Evolutionary conservation across 371 early-diverging fungal genomes (phyloP).

Genomic region (Lichtheimia ornata): DNA sequence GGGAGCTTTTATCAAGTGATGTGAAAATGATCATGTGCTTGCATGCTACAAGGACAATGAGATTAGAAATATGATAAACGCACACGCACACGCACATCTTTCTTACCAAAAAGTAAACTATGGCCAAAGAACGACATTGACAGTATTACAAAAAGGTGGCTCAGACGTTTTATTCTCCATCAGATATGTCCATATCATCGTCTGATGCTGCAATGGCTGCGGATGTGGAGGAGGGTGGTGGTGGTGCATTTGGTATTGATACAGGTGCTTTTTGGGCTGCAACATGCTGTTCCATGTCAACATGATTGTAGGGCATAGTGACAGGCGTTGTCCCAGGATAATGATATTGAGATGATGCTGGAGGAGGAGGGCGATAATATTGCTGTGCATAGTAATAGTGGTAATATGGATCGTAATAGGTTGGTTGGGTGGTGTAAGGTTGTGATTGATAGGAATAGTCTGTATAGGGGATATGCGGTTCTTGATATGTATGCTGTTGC

Average conservation of each 20-base stretch:
- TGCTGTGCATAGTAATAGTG: not conserved
- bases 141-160: not conserved
- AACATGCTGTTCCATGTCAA: too few species aligned
- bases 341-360: too few species aligned
- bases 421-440: not conserved
- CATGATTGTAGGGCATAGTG: too few species aligned
- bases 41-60: too few species aligned
- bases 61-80: too few species aligned
- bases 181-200: conserved; percentile 9
- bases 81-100: too few species aligned
- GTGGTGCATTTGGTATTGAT: not conserved
- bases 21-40: too few species aligned
- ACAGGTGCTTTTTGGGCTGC: too few species aligned
- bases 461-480: not conserved
- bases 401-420: not conserved
- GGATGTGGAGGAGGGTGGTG: not conserved
- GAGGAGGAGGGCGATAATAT: not conserved
- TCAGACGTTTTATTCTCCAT: not conserved
- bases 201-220: not conserved
- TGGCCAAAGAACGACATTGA: not conserved
- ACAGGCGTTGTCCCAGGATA: too few species aligned
- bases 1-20: too few species aligned
- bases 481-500: not conserved
- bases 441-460: too few species aligned
- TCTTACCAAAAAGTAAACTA: too few species aligned